Evolutionary conservation across 2,329 filamentous ascomycete genomes (phyloP).

Genomic region (Neofusicoccum cordaticola): DNA sequence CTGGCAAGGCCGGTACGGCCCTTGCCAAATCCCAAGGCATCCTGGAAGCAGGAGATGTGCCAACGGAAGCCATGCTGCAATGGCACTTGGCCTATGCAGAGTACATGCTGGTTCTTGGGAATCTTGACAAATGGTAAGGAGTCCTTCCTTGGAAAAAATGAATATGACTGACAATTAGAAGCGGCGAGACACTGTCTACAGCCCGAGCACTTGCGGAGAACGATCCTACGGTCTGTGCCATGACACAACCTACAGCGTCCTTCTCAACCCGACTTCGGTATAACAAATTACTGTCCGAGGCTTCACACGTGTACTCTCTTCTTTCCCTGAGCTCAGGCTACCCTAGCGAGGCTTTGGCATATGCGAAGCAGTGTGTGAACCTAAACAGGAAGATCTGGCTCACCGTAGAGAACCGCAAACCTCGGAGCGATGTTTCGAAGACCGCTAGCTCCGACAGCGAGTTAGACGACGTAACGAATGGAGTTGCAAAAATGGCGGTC

Average conservation of each 20-base stretch:
- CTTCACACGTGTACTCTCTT: constrained; percentile 63
- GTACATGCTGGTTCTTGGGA: constrained; percentile 67
- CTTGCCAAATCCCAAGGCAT: constrained; percentile 60
- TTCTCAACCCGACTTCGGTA: constrained; percentile 34
- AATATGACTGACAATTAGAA: constrained; percentile 22
- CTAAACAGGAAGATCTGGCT: constrained; percentile 53
- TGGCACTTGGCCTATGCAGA: constrained; percentile 73
- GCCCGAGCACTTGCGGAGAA: constrained; percentile 30
- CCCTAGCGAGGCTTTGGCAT: constrained; percentile 45
- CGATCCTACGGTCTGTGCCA: constrained; percentile 29
- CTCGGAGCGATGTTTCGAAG: not conserved
- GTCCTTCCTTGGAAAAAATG: not conserved
- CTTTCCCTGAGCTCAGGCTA: constrained; percentile 58
- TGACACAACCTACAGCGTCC: constrained; percentile 31
- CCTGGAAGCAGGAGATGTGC: constrained; percentile 35
- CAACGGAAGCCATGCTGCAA: constrained; percentile 48
- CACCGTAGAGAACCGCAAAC: constrained; percentile 45
- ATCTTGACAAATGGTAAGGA: constrained; percentile 57
- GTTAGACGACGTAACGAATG: constrained; percentile 22
- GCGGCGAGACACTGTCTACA: constrained; percentile 28
- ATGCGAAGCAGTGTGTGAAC: constrained; percentile 49
- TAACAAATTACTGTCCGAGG: constrained; percentile 58
- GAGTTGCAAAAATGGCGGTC: constrained; percentile 29
- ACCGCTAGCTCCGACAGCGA: not conserved
- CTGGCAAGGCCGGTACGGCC: constrained; percentile 54